These are phyloP conservation scores for Ceriops zippeliana DNA, from an alignment of 345 rosid genomes.

Conservation along the genomic window DNA sequence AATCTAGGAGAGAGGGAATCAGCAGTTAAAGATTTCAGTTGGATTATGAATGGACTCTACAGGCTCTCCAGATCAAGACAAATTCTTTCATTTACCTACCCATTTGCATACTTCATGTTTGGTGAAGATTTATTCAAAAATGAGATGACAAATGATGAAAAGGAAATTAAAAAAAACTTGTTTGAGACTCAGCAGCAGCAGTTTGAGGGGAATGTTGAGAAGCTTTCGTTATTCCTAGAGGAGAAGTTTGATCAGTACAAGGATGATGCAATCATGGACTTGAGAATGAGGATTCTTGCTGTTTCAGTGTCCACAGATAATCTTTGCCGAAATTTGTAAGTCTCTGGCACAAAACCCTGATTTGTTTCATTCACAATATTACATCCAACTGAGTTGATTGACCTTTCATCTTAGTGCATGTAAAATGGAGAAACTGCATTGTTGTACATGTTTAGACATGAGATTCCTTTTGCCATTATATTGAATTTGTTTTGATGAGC, in stretches of 20 bases:
- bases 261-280: constrained; percentile 54
- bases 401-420: too few species aligned
- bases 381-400: too few species aligned
- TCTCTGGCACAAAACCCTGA: background rate
- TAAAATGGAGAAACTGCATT: too few species aligned
- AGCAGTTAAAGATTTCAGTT: constrained; percentile 62
- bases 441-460: too few species aligned
- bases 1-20: constrained; percentile 56
- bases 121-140: constrained; percentile 83
- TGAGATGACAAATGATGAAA: constrained; percentile 62
- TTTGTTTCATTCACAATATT: too few species aligned
- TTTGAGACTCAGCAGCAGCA: constrained; percentile 98
- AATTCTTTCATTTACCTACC: constrained; percentile 75
- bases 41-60: constrained; percentile 66
- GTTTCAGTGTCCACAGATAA: constrained; percentile 42
- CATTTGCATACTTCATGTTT: constrained; percentile 89
- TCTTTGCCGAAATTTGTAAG: constrained; percentile 71
- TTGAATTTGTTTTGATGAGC: too few species aligned
- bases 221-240: constrained; percentile 73
- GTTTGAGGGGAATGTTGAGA: constrained; percentile 87
- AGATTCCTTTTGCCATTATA: too few species aligned
- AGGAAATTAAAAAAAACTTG: constrained; percentile 64
- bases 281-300: constrained; percentile 77
- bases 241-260: constrained; percentile 71
- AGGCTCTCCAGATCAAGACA: constrained; percentile 77